These are phyloP conservation scores for Austroboletus eburneus DNA, from an alignment of 768 basidiomycete species.

Conservation along the genomic window DNA sequence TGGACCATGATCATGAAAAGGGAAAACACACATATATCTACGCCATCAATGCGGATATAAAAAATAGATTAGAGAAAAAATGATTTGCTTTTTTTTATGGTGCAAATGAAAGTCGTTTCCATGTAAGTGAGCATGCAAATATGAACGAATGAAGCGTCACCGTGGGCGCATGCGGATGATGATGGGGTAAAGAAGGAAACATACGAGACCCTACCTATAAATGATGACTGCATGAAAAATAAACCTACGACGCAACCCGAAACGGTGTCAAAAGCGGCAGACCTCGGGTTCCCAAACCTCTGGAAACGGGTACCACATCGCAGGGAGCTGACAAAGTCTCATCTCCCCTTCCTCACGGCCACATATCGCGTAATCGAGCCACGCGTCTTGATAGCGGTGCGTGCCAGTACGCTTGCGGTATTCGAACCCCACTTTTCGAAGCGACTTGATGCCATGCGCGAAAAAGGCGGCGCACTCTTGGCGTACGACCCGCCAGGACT, in stretches of 20 bases:
- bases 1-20: neutral
- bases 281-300: constrained; percentile 32
- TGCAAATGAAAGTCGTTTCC: constrained; percentile 4
- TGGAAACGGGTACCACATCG: constrained; percentile 32
- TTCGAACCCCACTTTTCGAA: constrained; percentile 32
- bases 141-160: constrained; percentile 11
- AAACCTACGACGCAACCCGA: constrained; percentile 14
- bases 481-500: constrained; percentile 30
- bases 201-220: constrained; percentile 5
- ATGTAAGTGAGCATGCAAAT: constrained; percentile 13
- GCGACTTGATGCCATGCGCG: constrained; percentile 30
- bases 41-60: constrained; percentile 2
- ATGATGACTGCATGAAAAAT: constrained; percentile 11
- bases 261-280: constrained; percentile 17
- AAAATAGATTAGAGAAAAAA: neutral
- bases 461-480: constrained; percentile 27
- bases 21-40: constrained; percentile 5
- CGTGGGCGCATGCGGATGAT: constrained; percentile 11
- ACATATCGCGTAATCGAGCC: constrained; percentile 31
- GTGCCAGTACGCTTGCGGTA: constrained; percentile 36
- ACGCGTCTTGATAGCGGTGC: constrained; percentile 33
- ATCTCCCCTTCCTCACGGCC: constrained; percentile 19
- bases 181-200: constrained; percentile 6
- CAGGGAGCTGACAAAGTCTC: constrained; percentile 21
- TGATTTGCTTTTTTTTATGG: constrained; percentile 3